Evolutionary conservation across 106 monocot species (phyloP), one percentile per base, ranked within the genome.

Genomic region (Dendrobium officinale): DNA sequence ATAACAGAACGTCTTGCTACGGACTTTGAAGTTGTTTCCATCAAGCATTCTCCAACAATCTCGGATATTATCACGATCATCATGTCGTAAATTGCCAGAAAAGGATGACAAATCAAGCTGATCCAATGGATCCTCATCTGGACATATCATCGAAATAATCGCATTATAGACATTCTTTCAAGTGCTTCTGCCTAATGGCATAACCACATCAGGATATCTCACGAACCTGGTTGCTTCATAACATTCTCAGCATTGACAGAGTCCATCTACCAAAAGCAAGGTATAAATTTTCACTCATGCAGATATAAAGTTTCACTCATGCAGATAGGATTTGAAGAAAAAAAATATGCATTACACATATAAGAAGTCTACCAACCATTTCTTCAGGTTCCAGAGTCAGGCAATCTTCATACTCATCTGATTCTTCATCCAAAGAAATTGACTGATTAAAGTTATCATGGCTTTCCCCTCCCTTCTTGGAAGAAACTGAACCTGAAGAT

Each of bases 381-480:
- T 80, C 87, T 56, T 85, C 87, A 72, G 84, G 42, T 29, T 86
- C 94, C 77, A 87, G 87, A 87, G 80, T 79, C 45, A 77, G 86
- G 90, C 77, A 84, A 42, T 92, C 94, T 51, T 95, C 98, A 66
- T 98, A 94, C 20, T 98, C 98, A 82, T 98, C 94, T 88, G 92
- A 92, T 40, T 95, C 81, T 76, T 94, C 97, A 82, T 98, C 97
- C 75, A 85, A 80, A 45, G 84, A 72, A 80, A 43, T 73, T 47
- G 78, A 59, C 47, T 67, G 84, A 75, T 79, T 73, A 55, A 82
- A 84, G 75, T 64, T 80, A 66, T 79, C 86, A 61, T 75, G 86
- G 79, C 41, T 44, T 85, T 87, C 92, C 64, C 47, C 81, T 42
- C 64, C 88, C 80, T 86, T 94, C 80, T 89, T 91, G 48, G 89